Evolutionary conservation across 2,329 filamentous ascomycete species (phyloP), one percentile per base, ranked within the genome.

Genomic region (Aspergillus fijiensis): DNA sequence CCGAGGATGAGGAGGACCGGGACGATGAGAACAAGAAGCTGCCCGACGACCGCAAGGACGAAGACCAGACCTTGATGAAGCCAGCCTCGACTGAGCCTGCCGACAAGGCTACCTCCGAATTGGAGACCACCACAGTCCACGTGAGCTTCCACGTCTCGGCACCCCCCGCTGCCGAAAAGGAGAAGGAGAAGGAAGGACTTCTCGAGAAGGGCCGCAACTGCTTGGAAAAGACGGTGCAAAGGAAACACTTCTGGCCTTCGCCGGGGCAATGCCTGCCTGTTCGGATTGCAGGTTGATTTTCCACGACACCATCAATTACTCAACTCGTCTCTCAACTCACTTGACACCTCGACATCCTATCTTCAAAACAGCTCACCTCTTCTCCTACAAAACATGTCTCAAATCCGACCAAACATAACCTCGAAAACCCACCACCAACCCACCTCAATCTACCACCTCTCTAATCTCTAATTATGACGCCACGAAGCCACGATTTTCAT

Each of bases 171-270:
- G 35, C 59, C 16, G 60, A 62, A 1, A 60, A 55, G 6, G 59
- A 65, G 23, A 53, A 55, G 7, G 57, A 65, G 48, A 60, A 65
- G 48, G 59, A 65, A 29, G 59, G 60, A 16, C 63, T 72, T n/a
- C 57, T 72, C 12, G 69, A 70, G 31, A 70, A 71, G 35, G 67
- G 67, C 33, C 67, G 67, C 54, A 66, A 63, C 52, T 71, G 70
- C 60, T 64, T 72, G 14, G 70, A 72, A 53, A 66, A 69, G 56
- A 67, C 67, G 27, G 67, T 67, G 14, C 63, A 65, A 23, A 57
- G 59, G 42, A 70, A 69, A 42, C 60, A 69, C 57, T 65, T 70
- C 31, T 73, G 70, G 69, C 68, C 67, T 21, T 63, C 66, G 10
- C 55, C 60, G 6, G 60, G 53, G 11, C 65, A 65, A 35, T 69